These are phyloP conservation scores for Tetrapisispora pingtungensis DNA, from an alignment of 805 yeast species.

Conservation along the genomic window DNA sequence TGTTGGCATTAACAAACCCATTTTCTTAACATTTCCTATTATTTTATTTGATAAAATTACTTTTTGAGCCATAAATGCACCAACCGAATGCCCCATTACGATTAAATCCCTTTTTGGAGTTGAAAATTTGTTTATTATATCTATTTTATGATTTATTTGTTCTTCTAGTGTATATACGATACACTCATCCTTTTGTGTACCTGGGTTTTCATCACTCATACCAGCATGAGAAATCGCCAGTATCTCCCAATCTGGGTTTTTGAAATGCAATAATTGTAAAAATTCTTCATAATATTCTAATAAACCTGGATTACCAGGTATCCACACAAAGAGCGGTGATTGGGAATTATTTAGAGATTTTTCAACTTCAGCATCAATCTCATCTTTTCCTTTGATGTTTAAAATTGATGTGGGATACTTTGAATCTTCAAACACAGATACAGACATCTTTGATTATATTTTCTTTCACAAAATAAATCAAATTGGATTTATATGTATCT, in stretches of 20 bases:
- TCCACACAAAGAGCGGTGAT: slow-evolving; percentile 39
- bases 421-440: slow-evolving; percentile 6
- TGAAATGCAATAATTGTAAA: slow-evolving; percentile 34
- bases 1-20: slow-evolving; percentile 65
- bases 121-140: slow-evolving; percentile 35
- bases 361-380: background rate
- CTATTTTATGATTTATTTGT: slow-evolving; percentile 50
- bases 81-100: slow-evolving; percentile 63
- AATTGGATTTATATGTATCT: too few species aligned
- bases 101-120: slow-evolving; percentile 9
- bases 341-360: background rate
- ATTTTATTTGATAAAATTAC: slow-evolving; percentile 27
- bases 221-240: slow-evolving; percentile 62
- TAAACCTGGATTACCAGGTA: slow-evolving; percentile 76
- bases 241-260: slow-evolving; percentile 39
- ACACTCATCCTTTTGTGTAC: slow-evolving; percentile 7
- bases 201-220: slow-evolving; percentile 22
- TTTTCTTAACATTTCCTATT: slow-evolving; percentile 30
- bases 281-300: slow-evolving; percentile 54
- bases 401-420: slow-evolving; percentile 14
- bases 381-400: background rate
- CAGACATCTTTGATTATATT: slow-evolving; percentile 7
- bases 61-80: slow-evolving; percentile 53
- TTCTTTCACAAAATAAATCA: too few species aligned
- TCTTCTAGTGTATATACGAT: slow-evolving; percentile 37